Conservation (phyloP, 202 grass and related monocot genomes). For the Saccharum hybrid region DNA sequence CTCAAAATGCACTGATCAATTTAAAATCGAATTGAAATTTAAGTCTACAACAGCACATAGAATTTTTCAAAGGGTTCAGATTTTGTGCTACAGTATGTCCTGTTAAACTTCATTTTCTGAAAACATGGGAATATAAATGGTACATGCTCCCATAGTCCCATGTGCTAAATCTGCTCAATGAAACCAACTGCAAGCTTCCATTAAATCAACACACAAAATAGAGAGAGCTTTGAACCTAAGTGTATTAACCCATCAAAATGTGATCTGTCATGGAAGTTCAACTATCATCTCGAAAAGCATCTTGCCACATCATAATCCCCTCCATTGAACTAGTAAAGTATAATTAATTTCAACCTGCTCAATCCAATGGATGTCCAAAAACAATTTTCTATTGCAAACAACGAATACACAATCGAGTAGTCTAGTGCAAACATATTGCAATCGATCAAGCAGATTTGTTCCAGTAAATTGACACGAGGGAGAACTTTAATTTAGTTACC, state of each 20-base stretch:
- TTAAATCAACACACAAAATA: background rate
- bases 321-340: background rate
- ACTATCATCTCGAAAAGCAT: background rate
- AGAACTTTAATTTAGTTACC: slow-evolving; percentile 42
- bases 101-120: background rate
- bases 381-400: background rate
- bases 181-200: background rate
- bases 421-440: background rate
- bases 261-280: background rate
- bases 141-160: background rate
- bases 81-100: background rate
- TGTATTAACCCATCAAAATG: background rate
- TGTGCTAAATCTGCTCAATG: background rate
- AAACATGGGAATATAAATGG: background rate
- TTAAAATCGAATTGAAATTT: background rate
- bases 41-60: background rate
- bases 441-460: background rate
- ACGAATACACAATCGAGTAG: background rate
- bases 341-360: background rate
- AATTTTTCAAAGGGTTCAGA: background rate
- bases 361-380: background rate
- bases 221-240: background rate
- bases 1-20: background rate
- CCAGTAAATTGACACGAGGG: background rate
- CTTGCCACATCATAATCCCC: background rate